Conservation (phyloP, 768 basidiomycete species). For the Chlorophyllum brunneum region DNA sequence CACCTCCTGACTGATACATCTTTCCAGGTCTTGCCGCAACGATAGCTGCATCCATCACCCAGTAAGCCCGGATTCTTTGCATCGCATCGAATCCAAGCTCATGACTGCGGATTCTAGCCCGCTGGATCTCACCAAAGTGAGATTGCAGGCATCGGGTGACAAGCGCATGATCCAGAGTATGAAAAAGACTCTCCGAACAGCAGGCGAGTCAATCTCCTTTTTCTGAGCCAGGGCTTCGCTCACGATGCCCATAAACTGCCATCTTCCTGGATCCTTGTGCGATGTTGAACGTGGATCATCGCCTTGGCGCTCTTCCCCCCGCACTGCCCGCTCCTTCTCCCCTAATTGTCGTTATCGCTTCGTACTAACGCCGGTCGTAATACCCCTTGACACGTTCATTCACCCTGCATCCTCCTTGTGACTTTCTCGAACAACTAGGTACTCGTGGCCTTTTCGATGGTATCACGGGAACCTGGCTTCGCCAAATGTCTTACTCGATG, state of each 20-base stretch:
- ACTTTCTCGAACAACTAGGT: conserved; percentile 28
- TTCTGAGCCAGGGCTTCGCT: conserved; percentile 29
- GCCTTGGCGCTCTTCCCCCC: neutral
- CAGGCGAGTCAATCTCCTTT: conserved; percentile 40
- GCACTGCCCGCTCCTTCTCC: conserved; percentile 28
- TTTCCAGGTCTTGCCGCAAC: conserved; percentile 70
- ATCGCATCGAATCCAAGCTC: too few relatives aligned
- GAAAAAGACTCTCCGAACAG: conserved; percentile 76
- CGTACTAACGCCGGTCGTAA: neutral
- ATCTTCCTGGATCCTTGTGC: neutral
- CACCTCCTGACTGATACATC: neutral
- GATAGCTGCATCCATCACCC: conserved; percentile 85
- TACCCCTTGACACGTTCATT: neutral
- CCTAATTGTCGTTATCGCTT: conserved; percentile 20
- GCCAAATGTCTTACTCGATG: conserved; percentile 91
- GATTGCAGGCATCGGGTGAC: conserved; percentile 88
- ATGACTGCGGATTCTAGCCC: conserved; percentile 40
- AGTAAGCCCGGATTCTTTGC: conserved; percentile 41
- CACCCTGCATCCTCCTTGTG: neutral
- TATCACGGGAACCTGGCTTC: conserved; percentile 83
- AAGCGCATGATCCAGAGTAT: conserved; percentile 86
- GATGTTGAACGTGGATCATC: neutral
- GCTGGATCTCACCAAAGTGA: conserved; percentile 86
- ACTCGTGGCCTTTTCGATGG: conserved; percentile 79
- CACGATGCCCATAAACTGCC: neutral